Base-by-base conservation (phyloP, 1,139 yeast genomes). In the Sugiyamaella novakii region DNA sequence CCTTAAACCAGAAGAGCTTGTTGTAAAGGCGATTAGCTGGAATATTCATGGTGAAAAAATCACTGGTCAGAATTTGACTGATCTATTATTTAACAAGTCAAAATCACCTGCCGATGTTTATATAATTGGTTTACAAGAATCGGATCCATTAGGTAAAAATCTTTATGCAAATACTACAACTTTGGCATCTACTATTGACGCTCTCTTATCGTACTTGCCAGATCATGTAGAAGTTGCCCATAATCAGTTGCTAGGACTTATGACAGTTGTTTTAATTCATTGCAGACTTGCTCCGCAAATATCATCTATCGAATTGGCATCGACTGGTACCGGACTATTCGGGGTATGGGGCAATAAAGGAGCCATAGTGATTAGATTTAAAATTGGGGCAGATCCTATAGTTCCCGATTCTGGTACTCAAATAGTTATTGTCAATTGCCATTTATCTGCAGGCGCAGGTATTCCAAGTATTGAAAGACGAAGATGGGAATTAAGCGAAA, bases 381-480 rank as follows among this genome's bases (percentile, higher is more conserved):
- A 37, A 2, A 47, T 70, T 14, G 70, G 69, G 7, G 57, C 56
- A 3, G 72, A 69, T 46, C 56, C 63, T 5, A 34, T 53, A 1
- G 39, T 55, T 21, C 49, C 53, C 14, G 54, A 52, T 49, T 38
- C 69, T 1, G 81, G 80, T 7, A 60, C 76, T 2, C 77, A 79
- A 35, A 56, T 83, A 46, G 73, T 78, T 1, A 68, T 84, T 57
- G 76, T 80, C 14, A 77, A 79, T 57, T 79, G 85, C 50, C 95
- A 87, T 66, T 70, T 87, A 43, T 76, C 84, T 3, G 91, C 92
- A 2, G 84, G 82, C 46, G 88, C 83, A 58, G 82, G 83, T 5
- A 75, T 73, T 0, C 60, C 69, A n/a, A 69, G 72, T 27, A 52
- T 67, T 24, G 65, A 63, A 21, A 67, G 72, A 51, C 61, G 78